Base-by-base conservation (phyloP, 2,329 filamentous ascomycete genomes). In the Pseudogymnoascus sp. region DNA sequence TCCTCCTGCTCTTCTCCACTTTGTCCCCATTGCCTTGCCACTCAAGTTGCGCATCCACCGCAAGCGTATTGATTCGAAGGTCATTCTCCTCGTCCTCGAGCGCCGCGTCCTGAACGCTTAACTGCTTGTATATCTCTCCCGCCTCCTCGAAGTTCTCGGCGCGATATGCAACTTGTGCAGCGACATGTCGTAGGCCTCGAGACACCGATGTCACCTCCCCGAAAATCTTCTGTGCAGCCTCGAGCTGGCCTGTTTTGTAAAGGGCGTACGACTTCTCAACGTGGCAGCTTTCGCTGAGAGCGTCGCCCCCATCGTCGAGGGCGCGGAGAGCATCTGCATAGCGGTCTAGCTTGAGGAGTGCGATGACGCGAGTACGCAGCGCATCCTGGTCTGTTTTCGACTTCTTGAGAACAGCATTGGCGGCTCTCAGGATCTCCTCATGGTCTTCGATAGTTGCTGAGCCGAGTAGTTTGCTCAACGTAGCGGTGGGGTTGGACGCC, bases 231-330 rank as follows among this genome's bases (percentile, higher is more conserved):
- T 82, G 80, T 18, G 90, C 90, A 63, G 88, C 86, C 18, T 82
- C 78, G 1, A 91, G 81, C 67, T 86, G 81, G 23, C 89, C 89
- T 0, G 84, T 83, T 78, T 93, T 95, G 78, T 95, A 96, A 18
- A 93, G 81, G n/a, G 89, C 88, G 77, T 96, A 96, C 1, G 89
- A 84, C 73, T 87, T 87, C 74, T 93, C 90, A 46, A 93, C 79
- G 14, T 77, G 71, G 68, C 87, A 90, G 64, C 77, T 76, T 40
- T 82, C 78, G 72, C 87, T 84, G 64, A 93, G 76, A 67, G 77
- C 79, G 64, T 83, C 78, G 59, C 86, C 85, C 16, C 81, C 85
- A 37, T 86, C 84, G 65, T 86, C 83, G 64, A 93, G 82, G 63
- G 85, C 82, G 64, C 85, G 84, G 59, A 91, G 78, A 53, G 89